phyloP scores from a whole-genome alignment of 2,329 filamentous ascomycete species.

The Pyrenochaeta sp. region DNA sequence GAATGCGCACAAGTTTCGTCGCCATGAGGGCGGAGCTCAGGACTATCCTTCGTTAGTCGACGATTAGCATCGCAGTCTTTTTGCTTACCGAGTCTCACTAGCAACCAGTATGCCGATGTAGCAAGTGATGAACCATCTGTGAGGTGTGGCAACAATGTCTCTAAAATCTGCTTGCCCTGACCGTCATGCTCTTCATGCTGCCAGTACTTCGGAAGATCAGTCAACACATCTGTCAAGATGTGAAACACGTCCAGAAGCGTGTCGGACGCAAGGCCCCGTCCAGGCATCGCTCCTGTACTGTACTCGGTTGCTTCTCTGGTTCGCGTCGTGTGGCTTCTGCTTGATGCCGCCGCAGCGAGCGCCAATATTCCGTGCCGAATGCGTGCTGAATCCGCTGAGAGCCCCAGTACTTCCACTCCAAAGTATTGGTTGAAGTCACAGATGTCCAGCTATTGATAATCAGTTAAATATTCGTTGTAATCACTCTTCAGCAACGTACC shows the following conservation, averaged over 20 bases:
- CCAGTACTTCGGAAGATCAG: conserved; percentile 20
- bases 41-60: conserved; percentile 15
- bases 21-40: conserved; percentile 26
- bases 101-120: conserved; percentile 24
- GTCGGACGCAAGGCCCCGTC: conserved; percentile 10
- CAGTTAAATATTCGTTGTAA: neutral
- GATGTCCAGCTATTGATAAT: conserved; percentile 60
- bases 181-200: neutral
- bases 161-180: conserved; percentile 1
- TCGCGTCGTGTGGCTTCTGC: conserved; percentile 39
- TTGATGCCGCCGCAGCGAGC: conserved; percentile 51
- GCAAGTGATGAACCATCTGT: conserved; percentile 5
- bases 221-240: conserved; percentile 3
- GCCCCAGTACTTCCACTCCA: conserved; percentile 59
- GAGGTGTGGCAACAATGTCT: conserved; percentile 11
- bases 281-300: conserved; percentile 57
- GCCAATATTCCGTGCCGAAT: conserved; percentile 62
- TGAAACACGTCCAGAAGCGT: conserved; percentile 10
- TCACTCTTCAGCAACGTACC: conserved; percentile 43
- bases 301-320: conserved; percentile 43
- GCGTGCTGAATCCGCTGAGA: conserved; percentile 56
- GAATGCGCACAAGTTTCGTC: conserved; percentile 9
- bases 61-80: neutral
- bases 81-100: conserved; percentile 26
- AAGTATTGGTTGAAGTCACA: conserved; percentile 64